Evolutionary conservation across 1,284 basidiomycete genomes (phyloP), one percentile per base, ranked within the genome.

Genomic region (Trametes hirsuta): DNA sequence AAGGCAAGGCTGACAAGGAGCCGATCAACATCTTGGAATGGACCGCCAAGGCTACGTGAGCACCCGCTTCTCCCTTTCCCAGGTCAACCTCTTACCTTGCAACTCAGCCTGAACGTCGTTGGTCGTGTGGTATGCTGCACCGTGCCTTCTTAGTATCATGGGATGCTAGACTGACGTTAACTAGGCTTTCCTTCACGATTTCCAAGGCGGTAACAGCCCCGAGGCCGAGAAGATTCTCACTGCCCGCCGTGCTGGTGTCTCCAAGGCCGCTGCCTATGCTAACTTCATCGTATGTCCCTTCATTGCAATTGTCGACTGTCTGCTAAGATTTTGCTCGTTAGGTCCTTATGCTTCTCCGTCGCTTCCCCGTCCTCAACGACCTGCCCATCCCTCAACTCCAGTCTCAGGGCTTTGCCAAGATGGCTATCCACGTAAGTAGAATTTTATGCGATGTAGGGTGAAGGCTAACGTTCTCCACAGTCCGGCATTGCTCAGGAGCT

Each of bases 351-450:
- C 61, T 68, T 10, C 42, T 73, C 18, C 69, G 71, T 34, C 66
- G 68, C 4, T 72, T 72, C 56, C 68, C 71, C 2, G 57, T 70
- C 40, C 65, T 73, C 44, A 66, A 67, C 40, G 47, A 67, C 14
- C 58, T 71, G 0, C 71, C 71, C 1, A 58, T 73, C 30, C 10
- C 48, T 11, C 55, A 67, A 0, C 58, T 72, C 37, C 66, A 69
- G 30, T 62, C 66, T 6, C 71, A 73, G 54, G 71, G 68, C 3
- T 56, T 68, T 9, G 67, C 69, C 8, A 69, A 69, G 46, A 53
- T 46, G 0, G 68, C 65, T 14, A 63, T 73, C 15, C 66, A 68
- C 55, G 65, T 60, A 49, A 22, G 14, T 54, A 34, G 14, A 22
- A 37, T 34, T 14, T 42, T 49, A 35, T 39, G 18, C 15, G 12